A percentile compares a stretch with the other conserved stretches of the same genome.
These are phyloP conservation scores for Nakazawaea wickerhamii DNA, from an alignment of 805 yeast genomes.

Conservation along the genomic window DNA sequence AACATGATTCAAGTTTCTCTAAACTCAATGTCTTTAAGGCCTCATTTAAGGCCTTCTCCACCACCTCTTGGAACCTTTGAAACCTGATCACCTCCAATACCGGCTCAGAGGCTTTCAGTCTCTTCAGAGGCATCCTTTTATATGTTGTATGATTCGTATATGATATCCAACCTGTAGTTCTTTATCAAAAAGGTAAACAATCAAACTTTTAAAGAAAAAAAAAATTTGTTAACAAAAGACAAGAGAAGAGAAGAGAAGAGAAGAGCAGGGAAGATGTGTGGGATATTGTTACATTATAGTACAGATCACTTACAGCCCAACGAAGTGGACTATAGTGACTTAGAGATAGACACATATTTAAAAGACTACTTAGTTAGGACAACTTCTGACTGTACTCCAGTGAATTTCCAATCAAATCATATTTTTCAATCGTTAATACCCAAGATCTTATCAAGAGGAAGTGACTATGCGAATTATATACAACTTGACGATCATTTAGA, in stretches of 20 bases:
- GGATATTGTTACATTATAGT: slow-evolving; percentile 38
- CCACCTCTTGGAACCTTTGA: slow-evolving; percentile 27
- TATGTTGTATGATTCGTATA: neutral
- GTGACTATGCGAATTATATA: slow-evolving; percentile 42
- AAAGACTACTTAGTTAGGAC: slow-evolving; percentile 8
- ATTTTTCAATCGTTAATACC: slow-evolving; percentile 34
- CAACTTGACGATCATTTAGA: slow-evolving; percentile 23
- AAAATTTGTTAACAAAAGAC: neutral
- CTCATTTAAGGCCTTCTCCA: slow-evolving; percentile 32
- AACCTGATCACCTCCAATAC: slow-evolving; percentile 21
- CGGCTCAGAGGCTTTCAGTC: neutral
- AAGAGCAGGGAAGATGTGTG: slow-evolving; percentile 41
- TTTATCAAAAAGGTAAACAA: slow-evolving; percentile 1
- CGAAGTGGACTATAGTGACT: slow-evolving; percentile 11
- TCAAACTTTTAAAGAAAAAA: neutral
- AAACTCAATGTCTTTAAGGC: slow-evolving; percentile 38
- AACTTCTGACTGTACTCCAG: slow-evolving; percentile 15
- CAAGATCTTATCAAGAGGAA: slow-evolving; percentile 55
- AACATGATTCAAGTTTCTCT: slow-evolving; percentile 40
- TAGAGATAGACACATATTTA: slow-evolving; percentile 12
- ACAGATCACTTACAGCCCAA: slow-evolving; percentile 4
- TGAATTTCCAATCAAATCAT: slow-evolving; percentile 14
- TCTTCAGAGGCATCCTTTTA: slow-evolving; percentile 7
- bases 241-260: slow-evolving; percentile 16
- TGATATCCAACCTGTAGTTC: neutral